Conservation (phyloP, 495 filamentous ascomycete species). For the Immersiella caudata region DNA sequence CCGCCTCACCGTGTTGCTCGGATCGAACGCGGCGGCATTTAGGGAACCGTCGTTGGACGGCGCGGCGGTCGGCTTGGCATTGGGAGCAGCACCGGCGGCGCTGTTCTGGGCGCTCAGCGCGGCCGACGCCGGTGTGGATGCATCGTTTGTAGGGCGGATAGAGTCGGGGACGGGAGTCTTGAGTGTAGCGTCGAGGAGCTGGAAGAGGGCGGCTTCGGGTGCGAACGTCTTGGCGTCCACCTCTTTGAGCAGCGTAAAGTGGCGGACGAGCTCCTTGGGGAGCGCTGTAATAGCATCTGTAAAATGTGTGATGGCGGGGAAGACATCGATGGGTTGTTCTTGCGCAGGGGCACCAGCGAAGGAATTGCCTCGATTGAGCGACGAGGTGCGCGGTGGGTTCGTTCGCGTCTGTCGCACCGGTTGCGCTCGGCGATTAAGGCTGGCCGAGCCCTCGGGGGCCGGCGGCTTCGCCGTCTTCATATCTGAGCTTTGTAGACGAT, state of each 20-base stretch:
- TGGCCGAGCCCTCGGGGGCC: slow-evolving; percentile 42
- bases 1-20: slow-evolving; percentile 60
- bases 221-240: slow-evolving; percentile 92
- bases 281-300: slow-evolving; percentile 90
- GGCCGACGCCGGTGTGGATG: slow-evolving; percentile 45
- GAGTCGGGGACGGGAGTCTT: slow-evolving; percentile 57
- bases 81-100: slow-evolving; percentile 40
- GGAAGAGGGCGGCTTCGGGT: slow-evolving; percentile 69
- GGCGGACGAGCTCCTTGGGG: slow-evolving; percentile 89
- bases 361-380: slow-evolving; percentile 48
- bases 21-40: slow-evolving; percentile 46
- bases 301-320: slow-evolving; percentile 92
- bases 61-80: slow-evolving; percentile 33
- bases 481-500: slow-evolving; percentile 2
- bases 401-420: slow-evolving; percentile 63
- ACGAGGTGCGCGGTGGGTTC: slow-evolving; percentile 53
- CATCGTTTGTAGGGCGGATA: slow-evolving; percentile 43
- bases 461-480: slow-evolving; percentile 59
- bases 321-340: slow-evolving; percentile 65
- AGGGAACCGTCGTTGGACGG: slow-evolving; percentile 44
- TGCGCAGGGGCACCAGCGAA: slow-evolving; percentile 46
- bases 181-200: slow-evolving; percentile 68
- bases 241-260: slow-evolving; percentile 93
- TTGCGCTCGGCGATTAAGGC: slow-evolving; percentile 58
- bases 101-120: slow-evolving; percentile 50